Percentiles rank a stretch among this genome's conserved stretches.
Conservation (phyloP, 495 filamentous ascomycete species). For the Penicillium soppii region DNA sequence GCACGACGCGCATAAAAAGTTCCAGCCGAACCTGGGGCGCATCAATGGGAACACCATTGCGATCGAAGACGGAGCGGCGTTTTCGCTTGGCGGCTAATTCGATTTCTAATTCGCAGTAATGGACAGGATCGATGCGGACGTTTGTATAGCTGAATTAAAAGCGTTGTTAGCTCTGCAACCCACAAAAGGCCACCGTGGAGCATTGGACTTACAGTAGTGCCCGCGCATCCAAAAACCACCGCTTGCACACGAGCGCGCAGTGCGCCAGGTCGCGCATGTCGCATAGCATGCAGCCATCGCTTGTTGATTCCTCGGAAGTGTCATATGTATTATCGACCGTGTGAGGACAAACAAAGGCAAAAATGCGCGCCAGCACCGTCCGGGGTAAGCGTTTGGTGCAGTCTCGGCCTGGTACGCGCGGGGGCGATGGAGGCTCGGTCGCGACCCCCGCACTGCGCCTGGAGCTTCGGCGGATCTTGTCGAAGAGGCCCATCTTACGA, state of each 20-base stretch:
- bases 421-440: conserved; percentile 22
- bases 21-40: conserved; percentile 71
- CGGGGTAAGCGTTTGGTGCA: conserved; percentile 55
- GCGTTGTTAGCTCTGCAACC: not conserved
- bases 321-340: conserved; percentile 71
- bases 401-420: conserved; percentile 35
- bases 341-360: conserved; percentile 83
- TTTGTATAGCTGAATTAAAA: conserved; percentile 66
- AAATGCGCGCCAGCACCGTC: conserved; percentile 68
- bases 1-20: conserved; percentile 75
- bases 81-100: conserved; percentile 74
- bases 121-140: conserved; percentile 89
- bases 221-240: conserved; percentile 62
- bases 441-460: conserved; percentile 33
- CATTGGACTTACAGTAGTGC: conserved; percentile 51
- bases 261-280: conserved; percentile 88
- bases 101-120: conserved; percentile 88
- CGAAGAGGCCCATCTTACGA: conserved; percentile 38
- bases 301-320: conserved; percentile 76
- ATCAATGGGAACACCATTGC: conserved; percentile 76
- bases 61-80: conserved; percentile 69
- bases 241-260: conserved; percentile 68
- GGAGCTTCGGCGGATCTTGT: conserved; percentile 34
- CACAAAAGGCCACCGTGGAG: not conserved
- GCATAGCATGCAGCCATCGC: conserved; percentile 92